These are phyloP conservation scores for Dictyostelium capitatum DNA, from an alignment of 78 protist genomes.

Conservation along the genomic window DNA sequence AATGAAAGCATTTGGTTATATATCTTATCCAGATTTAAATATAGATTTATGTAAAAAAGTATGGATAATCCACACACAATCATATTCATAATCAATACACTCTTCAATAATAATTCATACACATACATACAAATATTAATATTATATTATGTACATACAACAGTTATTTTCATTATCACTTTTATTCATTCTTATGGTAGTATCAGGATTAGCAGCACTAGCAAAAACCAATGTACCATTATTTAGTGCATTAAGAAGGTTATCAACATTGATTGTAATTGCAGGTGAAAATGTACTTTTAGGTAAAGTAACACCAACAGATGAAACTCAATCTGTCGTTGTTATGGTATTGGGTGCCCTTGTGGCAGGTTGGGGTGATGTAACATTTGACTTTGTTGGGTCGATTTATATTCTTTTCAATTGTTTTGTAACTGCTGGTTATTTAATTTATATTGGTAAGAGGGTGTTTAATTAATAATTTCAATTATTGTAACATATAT, in stretches of 20 bases:
- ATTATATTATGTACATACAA: slow-evolving; percentile 1
- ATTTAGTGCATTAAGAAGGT: slow-evolving; percentile 82
- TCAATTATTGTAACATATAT: too few species aligned
- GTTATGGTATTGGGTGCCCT: slow-evolving; percentile 88
- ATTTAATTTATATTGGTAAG: slow-evolving; percentile 76
- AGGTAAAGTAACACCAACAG: slow-evolving; percentile 73
- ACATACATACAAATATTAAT: neutral
- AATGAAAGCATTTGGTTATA: slow-evolving; percentile 45
- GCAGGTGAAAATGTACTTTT: slow-evolving; percentile 62
- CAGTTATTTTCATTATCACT: slow-evolving; percentile 83
- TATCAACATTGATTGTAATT: slow-evolving; percentile 84
- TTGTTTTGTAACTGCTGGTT: slow-evolving; percentile 87
- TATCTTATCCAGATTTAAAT: slow-evolving; percentile 64
- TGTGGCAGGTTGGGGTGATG: slow-evolving; percentile 86
- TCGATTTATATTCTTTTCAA: slow-evolving; percentile 78
- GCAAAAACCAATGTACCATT: slow-evolving; percentile 85
- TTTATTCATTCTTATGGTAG: slow-evolving; percentile 84
- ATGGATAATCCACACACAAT: neutral
- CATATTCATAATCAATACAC: too few species aligned
- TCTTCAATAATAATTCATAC: neutral
- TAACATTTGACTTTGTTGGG: slow-evolving; percentile 80
- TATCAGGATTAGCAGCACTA: slow-evolving; percentile 85
- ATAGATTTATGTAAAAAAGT: slow-evolving; percentile 73
- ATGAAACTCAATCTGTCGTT: slow-evolving; percentile 71
- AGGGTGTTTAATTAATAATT: too few species aligned